phyloP scores from a whole-genome alignment of 305 asterid species.

The Rubia tinctorum region DNA sequence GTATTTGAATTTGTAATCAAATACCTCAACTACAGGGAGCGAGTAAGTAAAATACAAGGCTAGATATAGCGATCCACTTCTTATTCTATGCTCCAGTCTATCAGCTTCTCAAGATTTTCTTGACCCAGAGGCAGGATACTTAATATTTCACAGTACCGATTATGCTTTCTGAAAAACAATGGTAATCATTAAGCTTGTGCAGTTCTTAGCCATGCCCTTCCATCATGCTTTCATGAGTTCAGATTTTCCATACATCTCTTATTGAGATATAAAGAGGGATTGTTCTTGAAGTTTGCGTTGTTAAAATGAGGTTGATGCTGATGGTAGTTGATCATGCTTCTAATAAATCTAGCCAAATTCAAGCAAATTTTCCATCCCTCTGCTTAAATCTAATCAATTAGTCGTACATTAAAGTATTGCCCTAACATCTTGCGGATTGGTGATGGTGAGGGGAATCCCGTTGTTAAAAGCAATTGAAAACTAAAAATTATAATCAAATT shows the following conservation, averaged over 20 bases:
- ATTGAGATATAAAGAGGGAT: slow-evolving; percentile 52
- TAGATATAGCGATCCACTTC: too few species aligned
- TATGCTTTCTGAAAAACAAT: slow-evolving; percentile 48
- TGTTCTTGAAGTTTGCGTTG: slow-evolving; percentile 74
- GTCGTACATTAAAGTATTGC: slow-evolving; percentile 3
- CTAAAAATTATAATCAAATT: too few species aligned
- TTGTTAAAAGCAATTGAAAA: too few species aligned
- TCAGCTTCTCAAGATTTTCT: slow-evolving; percentile 72
- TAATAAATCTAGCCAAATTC: slow-evolving; percentile 63
- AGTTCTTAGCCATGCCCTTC: background rate
- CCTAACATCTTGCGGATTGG: slow-evolving; percentile 49
- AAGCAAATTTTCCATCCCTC: slow-evolving; percentile 32
- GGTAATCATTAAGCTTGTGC: slow-evolving; percentile 38
- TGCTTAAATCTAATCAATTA: background rate
- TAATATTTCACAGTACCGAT: slow-evolving; percentile 65
- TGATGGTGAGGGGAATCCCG: slow-evolving; percentile 64
- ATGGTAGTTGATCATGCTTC: slow-evolving; percentile 67
- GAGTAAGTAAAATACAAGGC: too few species aligned
- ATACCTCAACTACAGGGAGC: too few species aligned
- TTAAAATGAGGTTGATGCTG: slow-evolving; percentile 89
- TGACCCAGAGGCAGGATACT: slow-evolving; percentile 77
- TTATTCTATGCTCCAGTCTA: slow-evolving; percentile 58
- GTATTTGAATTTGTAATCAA: too few species aligned
- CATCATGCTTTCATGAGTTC: slow-evolving; percentile 3
- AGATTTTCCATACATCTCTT: slow-evolving; percentile 17